These are phyloP conservation scores for Pleochaeta shiraiana DNA, from an alignment of 2,329 filamentous ascomycete species.

Conservation along the genomic window DNA sequence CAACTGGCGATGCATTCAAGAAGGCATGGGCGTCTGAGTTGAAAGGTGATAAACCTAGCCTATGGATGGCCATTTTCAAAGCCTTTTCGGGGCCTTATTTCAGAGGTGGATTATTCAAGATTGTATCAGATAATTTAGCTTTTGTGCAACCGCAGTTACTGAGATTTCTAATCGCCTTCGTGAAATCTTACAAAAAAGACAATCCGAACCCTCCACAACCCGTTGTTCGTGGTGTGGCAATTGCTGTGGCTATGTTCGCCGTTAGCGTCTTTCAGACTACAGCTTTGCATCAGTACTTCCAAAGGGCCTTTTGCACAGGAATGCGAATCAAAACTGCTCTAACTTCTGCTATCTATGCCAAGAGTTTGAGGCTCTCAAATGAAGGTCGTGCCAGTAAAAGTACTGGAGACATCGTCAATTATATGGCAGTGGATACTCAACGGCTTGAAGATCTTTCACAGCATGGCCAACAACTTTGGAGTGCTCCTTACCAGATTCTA, in stretches of 20 bases:
- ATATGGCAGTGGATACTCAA: slow-evolving; percentile 97
- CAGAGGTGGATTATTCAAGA: slow-evolving; percentile 66
- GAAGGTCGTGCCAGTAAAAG: slow-evolving; percentile 77
- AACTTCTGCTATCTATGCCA: slow-evolving; percentile 79
- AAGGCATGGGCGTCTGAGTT: slow-evolving; percentile 59
- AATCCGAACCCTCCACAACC: slow-evolving; percentile 40
- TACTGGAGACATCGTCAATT: slow-evolving; percentile 96
- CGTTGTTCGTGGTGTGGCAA: slow-evolving; percentile 61
- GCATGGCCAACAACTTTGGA: slow-evolving; percentile 90
- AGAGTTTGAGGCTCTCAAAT: slow-evolving; percentile 75
- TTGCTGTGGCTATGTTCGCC: slow-evolving; percentile 80
- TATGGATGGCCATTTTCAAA: slow-evolving; percentile 71
- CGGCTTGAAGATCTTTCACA: slow-evolving; percentile 87
- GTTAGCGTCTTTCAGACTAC: slow-evolving; percentile 72
- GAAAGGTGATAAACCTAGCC: slow-evolving; percentile 45
- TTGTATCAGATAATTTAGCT: slow-evolving; percentile 64
- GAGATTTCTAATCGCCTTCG: slow-evolving; percentile 62
- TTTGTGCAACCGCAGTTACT: slow-evolving; percentile 86
- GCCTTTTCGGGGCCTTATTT: slow-evolving; percentile 75
- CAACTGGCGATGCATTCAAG: slow-evolving; percentile 48
- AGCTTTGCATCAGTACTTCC: slow-evolving; percentile 94
- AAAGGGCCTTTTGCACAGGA: slow-evolving; percentile 78
- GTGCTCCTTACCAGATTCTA: slow-evolving; percentile 86
- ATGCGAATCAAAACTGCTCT: slow-evolving; percentile 92
- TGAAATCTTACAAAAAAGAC: slow-evolving; percentile 46